Evolutionary conservation across 345 rosid genomes (phyloP).

Genomic region (Lenwebbia sp.): DNA sequence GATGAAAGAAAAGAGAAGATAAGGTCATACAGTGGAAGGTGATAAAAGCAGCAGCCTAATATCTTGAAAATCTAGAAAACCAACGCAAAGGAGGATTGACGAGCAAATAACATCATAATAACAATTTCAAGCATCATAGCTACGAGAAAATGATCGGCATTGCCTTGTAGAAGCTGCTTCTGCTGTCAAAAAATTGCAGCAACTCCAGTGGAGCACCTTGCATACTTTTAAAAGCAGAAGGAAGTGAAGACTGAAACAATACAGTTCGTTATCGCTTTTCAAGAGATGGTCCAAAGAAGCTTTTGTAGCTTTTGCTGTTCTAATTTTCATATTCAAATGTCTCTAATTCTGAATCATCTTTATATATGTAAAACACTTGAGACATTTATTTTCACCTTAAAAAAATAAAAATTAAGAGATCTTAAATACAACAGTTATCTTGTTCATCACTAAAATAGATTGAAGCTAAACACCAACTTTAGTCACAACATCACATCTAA

Average conservation of each 20-base stretch:
- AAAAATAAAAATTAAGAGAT: background rate
- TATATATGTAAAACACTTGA: background rate
- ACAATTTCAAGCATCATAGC: background rate
- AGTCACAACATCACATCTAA: background rate
- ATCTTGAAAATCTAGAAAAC: background rate
- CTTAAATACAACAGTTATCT: background rate
- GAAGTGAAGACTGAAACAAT: background rate
- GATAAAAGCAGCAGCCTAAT: background rate
- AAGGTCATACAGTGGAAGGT: background rate
- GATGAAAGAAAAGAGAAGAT: background rate
- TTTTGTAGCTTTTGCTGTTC: background rate
- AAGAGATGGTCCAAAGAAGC: background rate
- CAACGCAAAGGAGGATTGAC: background rate
- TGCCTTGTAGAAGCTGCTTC: background rate
- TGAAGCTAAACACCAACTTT: background rate
- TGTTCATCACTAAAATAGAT: background rate
- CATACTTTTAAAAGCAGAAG: background rate
- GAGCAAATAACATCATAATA: background rate
- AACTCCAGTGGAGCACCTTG: background rate
- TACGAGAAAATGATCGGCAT: background rate
- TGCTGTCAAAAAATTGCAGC: background rate
- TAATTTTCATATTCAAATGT: background rate
- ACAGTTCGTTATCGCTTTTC: background rate
- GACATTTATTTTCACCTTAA: background rate
- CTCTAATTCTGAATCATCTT: background rate